Conservation (phyloP, 768 basidiomycete genomes). For the Tephrocybe sp. region DNA sequence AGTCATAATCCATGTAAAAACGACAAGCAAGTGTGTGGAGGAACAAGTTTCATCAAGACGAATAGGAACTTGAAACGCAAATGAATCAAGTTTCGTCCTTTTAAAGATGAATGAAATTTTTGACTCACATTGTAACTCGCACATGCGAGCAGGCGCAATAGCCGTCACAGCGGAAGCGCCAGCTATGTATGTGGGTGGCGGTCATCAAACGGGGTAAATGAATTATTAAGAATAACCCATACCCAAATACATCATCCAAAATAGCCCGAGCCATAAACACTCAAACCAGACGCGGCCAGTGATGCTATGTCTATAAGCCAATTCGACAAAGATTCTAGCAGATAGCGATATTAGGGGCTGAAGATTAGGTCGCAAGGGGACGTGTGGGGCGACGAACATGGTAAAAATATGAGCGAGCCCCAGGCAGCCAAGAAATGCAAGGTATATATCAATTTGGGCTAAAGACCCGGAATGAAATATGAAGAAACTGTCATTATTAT, state of each 20-base stretch:
- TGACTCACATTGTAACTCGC: constrained; percentile 28
- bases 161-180: constrained; percentile 50
- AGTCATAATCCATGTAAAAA: constrained; percentile 42
- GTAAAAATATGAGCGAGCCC: constrained; percentile 57
- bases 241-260: constrained; percentile 63
- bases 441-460: constrained; percentile 56
- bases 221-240: constrained; percentile 18
- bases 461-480: constrained; percentile 5
- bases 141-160: constrained; percentile 33
- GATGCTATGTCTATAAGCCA: constrained; percentile 47
- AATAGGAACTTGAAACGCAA: constrained; percentile 4
- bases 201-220: not conserved
- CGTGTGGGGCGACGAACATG: constrained; percentile 40
- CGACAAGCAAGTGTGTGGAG: constrained; percentile 54
- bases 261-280: constrained; percentile 54
- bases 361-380: not conserved
- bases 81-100: no score
- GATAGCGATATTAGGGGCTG: constrained; percentile 2
- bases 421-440: constrained; percentile 56
- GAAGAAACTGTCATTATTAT: not conserved
- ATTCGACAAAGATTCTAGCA: constrained; percentile 55
- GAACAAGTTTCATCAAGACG: constrained; percentile 35
- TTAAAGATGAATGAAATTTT: not conserved
- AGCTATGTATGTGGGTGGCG: constrained; percentile 34
- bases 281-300: constrained; percentile 73